phyloP scores from a whole-genome alignment of 2,329 filamentous ascomycete species.

The Hansfordia pulvinata region DNA sequence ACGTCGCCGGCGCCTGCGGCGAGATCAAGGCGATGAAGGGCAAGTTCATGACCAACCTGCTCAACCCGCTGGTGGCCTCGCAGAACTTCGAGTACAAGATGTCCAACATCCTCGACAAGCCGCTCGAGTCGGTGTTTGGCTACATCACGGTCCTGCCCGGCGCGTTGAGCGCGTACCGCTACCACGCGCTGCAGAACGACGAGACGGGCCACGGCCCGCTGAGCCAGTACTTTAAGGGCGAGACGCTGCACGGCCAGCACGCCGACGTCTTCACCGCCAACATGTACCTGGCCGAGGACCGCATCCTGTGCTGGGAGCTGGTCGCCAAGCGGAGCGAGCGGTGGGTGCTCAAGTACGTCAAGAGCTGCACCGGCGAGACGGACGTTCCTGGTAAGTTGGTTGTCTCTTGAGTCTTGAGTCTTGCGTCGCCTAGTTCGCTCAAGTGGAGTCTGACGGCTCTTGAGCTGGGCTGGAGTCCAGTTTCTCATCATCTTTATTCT shows the following conservation, averaged over 20 bases:
- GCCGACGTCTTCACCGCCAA: conserved; percentile 97
- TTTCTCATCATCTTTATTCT: too few species aligned
- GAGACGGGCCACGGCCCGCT: conserved; percentile 86
- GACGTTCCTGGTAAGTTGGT: conserved; percentile 74
- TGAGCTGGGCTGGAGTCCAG: too few species aligned
- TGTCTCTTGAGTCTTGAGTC: background rate
- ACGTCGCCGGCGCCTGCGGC: conserved; percentile 90
- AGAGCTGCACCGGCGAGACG: conserved; percentile 90
- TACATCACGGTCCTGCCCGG: conserved; percentile 95
- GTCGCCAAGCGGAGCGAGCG: conserved; percentile 88
- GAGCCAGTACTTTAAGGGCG: conserved; percentile 93
- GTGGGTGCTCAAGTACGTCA: conserved; percentile 98
- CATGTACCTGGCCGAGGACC: conserved; percentile 98
- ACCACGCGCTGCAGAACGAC: conserved; percentile 88
- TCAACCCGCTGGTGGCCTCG: conserved; percentile 88
- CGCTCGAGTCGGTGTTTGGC: conserved; percentile 89
- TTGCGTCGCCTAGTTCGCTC: too few species aligned
- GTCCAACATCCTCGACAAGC: conserved; percentile 98
- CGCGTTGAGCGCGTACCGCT: conserved; percentile 97
- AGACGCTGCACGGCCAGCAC: conserved; percentile 79
- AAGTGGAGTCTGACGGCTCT: too few species aligned
- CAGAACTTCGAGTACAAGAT: conserved; percentile 99
- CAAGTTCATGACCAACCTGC: conserved; percentile 66
- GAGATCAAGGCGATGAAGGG: conserved; percentile 98
- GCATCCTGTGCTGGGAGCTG: conserved; percentile 90